A percentile compares a stretch with the other conserved stretches of the same genome.
Evolutionary conservation across 805 yeast genomes (phyloP).

Genomic region (Hanseniaspora jakobsenii): DNA sequence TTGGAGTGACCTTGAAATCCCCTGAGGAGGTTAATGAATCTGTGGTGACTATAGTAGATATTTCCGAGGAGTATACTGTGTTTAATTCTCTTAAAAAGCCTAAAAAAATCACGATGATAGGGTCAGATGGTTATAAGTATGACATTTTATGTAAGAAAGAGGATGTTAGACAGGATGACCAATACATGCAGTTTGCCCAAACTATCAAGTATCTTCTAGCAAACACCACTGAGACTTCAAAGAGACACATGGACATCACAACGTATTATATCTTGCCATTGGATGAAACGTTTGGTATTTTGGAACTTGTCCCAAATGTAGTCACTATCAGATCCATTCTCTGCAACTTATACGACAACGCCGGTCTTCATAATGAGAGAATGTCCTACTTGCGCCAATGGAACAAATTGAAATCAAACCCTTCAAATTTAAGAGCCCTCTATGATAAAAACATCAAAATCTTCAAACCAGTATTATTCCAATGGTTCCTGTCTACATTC

Average conservation of each 20-base stretch:
- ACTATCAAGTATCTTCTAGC: conserved; percentile 65
- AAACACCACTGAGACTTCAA: conserved; percentile 58
- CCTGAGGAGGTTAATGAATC: conserved; percentile 23
- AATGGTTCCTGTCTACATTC: conserved; percentile 80
- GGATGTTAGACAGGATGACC: conserved; percentile 90
- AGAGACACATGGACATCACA: conserved; percentile 55
- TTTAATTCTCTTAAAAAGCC: conserved; percentile 82
- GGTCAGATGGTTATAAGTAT: conserved; percentile 66
- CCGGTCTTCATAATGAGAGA: conserved; percentile 28
- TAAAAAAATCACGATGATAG: conserved; percentile 57
- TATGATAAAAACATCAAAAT: conserved; percentile 16
- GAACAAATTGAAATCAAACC: conserved; percentile 14
- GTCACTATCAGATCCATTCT: conserved; percentile 58
- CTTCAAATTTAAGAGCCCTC: conserved; percentile 16
- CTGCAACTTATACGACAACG: conserved; percentile 32
- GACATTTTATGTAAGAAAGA: conserved; percentile 76
- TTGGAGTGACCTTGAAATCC: conserved; percentile 50
- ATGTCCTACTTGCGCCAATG: conserved; percentile 18
- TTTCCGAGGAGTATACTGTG: conserved; percentile 53
- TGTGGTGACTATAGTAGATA: conserved; percentile 24
- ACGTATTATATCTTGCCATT: conserved; percentile 84
- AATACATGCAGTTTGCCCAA: conserved; percentile 78
- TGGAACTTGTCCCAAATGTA: conserved; percentile 78
- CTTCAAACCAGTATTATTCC: conserved; percentile 60
- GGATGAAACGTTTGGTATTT: conserved; percentile 75